These are phyloP conservation scores for Trichoderma asperelloides DNA, from an alignment of 495 filamentous ascomycete species.

Conservation along the genomic window DNA sequence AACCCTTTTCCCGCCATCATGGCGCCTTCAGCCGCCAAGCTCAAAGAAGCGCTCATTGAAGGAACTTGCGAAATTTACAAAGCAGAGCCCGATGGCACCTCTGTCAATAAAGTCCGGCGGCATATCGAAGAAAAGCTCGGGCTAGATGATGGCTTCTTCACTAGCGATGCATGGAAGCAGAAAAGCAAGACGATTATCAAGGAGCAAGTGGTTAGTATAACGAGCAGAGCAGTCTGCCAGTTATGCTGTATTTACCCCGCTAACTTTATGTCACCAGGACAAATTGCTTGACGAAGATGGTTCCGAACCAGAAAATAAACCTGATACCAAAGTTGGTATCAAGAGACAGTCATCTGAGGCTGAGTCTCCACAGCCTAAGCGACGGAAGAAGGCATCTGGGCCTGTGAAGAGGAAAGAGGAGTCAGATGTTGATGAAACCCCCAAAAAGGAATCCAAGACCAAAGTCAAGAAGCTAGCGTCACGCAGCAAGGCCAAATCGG, in stretches of 20 bases:
- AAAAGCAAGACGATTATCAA: conserved; percentile 68
- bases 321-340: conserved; percentile 13
- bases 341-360: conserved; percentile 13
- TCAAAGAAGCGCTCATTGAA: conserved; percentile 50
- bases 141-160: conserved; percentile 64
- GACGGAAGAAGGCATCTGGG: conserved; percentile 13
- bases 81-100: conserved; percentile 55
- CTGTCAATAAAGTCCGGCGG: conserved; percentile 65
- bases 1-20: conserved; percentile 8
- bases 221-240: conserved; percentile 7
- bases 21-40: conserved; percentile 17
- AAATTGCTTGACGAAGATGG: conserved; percentile 12
- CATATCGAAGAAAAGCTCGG: conserved; percentile 55
- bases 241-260: conserved; percentile 1
- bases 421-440: conserved; percentile 10
- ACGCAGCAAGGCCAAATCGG: conserved; percentile 15
- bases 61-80: conserved; percentile 49
- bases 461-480: conserved; percentile 24
- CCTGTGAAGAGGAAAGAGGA: conserved; percentile 19
- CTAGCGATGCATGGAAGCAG: conserved; percentile 62
- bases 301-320: not conserved
- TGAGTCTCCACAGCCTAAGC: conserved; percentile 10
- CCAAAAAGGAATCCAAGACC: conserved; percentile 10
- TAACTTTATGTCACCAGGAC: conserved; percentile 16
- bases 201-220: conserved; percentile 54